These are phyloP conservation scores for Aspergillus pseudoterreus DNA, from an alignment of 2,329 filamentous ascomycete genomes.

Conservation along the genomic window DNA sequence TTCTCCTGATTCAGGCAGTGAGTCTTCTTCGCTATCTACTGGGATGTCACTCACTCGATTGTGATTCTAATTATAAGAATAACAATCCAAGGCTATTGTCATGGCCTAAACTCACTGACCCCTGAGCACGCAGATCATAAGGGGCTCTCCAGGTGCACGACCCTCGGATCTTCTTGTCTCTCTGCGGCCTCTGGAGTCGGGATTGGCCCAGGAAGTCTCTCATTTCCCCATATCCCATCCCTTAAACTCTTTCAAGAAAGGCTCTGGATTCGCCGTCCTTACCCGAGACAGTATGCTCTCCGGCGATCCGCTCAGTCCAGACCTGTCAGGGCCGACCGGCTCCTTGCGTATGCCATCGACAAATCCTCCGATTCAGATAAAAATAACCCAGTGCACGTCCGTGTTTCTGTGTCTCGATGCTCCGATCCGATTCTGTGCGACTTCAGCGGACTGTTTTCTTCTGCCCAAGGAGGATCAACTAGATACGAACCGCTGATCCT, in stretches of 20 bases:
- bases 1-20: too few species aligned
- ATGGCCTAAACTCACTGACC: neutral
- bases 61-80: too few species aligned
- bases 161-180: neutral
- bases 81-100: neutral
- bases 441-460: neutral
- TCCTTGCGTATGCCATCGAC: neutral
- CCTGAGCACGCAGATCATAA: conserved; percentile 5
- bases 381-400: neutral
- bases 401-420: neutral
- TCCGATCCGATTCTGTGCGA: neutral
- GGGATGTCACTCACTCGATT: too few species aligned
- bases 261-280: neutral
- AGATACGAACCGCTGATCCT: neutral
- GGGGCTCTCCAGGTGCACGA: neutral
- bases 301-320: neutral
- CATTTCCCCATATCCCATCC: neutral
- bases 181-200: neutral
- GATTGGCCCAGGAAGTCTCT: neutral
- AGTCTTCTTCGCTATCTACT: neutral
- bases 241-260: neutral
- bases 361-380: neutral
- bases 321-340: neutral
- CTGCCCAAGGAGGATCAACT: neutral
- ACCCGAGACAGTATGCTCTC: neutral